phyloP scores from a whole-genome alignment of 2,329 filamentous ascomycete genomes.

The Aspergillus fructus region DNA sequence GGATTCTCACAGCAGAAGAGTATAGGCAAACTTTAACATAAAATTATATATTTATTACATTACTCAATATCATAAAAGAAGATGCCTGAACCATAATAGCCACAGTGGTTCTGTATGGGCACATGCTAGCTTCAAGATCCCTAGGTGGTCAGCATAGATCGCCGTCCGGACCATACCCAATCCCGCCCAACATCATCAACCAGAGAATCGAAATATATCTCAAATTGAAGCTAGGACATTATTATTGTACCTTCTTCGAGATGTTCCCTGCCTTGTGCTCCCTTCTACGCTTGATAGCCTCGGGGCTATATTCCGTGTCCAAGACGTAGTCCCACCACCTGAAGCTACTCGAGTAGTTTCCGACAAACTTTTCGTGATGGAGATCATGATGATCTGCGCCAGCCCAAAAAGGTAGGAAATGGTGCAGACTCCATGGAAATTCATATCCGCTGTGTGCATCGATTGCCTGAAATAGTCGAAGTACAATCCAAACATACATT shows the following conservation, averaged over 20 bases:
- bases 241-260: constrained; percentile 29
- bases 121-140: no score
- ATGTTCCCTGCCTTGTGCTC: constrained; percentile 49
- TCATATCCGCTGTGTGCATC: constrained; percentile 98
- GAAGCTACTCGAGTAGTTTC: constrained; percentile 97
- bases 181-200: no score
- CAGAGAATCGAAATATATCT: no score
- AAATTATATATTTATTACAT: no score
- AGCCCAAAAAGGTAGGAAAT: constrained; percentile 97
- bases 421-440: constrained; percentile 94
- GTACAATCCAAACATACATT: constrained; percentile 95
- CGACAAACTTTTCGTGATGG: constrained; percentile 98
- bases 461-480: constrained; percentile 94
- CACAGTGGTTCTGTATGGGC: no score
- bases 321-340: constrained; percentile 97
- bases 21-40: no score
- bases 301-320: constrained; percentile 89
- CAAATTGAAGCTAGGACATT: no score
- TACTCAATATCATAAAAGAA: no score
- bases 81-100: no score
- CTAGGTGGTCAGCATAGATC: no score
- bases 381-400: constrained; percentile 95
- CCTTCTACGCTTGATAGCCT: constrained; percentile 78
- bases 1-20: no score
- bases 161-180: no score